Evolutionary conservation across 768 basidiomycete species (phyloP).

Genomic region (Tylopilus vinaceipallidus): DNA sequence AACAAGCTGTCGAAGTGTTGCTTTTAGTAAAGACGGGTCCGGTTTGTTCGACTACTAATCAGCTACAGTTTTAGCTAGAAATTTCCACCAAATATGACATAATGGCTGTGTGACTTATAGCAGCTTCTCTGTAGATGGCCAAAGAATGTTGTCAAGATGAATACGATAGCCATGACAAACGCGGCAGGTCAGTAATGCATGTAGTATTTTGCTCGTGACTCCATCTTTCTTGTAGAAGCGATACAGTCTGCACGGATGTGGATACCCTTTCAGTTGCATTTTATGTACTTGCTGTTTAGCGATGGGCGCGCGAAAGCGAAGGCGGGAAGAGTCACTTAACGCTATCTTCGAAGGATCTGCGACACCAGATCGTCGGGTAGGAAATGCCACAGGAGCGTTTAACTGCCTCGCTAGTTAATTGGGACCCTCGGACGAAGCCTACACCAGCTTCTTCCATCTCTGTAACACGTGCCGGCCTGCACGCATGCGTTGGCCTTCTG

Average conservation of each 20-base stretch:
- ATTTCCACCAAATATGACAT: slow-evolving; percentile 40
- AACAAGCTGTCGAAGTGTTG: not conserved
- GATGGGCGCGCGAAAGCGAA: slow-evolving; percentile 22
- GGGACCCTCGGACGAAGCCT: slow-evolving; percentile 1
- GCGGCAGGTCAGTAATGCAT: slow-evolving; percentile 29
- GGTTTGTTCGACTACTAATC: slow-evolving; percentile 26
- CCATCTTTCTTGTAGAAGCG: not conserved
- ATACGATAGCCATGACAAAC: slow-evolving; percentile 25
- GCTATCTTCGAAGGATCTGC: slow-evolving; percentile 28
- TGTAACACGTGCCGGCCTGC: slow-evolving; percentile 1
- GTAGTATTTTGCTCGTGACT: not conserved
- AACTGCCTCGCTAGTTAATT: slow-evolving; percentile 14
- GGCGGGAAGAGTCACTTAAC: slow-evolving; percentile 31
- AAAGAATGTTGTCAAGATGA: slow-evolving; percentile 29
- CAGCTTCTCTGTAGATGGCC: too few species aligned
- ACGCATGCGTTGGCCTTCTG: slow-evolving; percentile 7
- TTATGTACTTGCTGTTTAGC: slow-evolving; percentile 37
- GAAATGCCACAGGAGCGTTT: slow-evolving; percentile 29
- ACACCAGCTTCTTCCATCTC: not conserved
- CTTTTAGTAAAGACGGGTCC: not conserved
- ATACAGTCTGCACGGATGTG: too few species aligned
- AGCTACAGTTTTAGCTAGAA: slow-evolving; percentile 28
- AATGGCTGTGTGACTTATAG: too few species aligned
- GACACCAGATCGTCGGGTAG: slow-evolving; percentile 32
- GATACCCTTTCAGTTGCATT: slow-evolving; percentile 41